These are phyloP conservation scores for Bryum argenteum DNA, from an alignment of 225 moss, liverwort and hornwort species.

Conservation along the genomic window DNA sequence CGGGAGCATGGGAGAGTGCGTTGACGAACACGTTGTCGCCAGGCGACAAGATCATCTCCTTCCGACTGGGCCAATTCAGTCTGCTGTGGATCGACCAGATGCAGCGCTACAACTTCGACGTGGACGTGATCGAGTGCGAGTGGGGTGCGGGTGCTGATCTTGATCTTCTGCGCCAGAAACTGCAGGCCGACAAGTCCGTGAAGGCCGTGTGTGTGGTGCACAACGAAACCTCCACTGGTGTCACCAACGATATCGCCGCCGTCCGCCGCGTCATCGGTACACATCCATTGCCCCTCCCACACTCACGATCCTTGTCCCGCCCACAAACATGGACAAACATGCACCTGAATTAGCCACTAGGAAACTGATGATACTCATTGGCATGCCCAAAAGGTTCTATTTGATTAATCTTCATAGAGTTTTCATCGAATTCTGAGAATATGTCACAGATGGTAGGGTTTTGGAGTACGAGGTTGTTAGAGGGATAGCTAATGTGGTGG, in stretches of 20 bases:
- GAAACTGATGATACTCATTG: no score
- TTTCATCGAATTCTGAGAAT: no score
- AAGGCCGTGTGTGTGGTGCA: conserved; percentile 88
- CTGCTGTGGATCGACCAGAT: conserved; percentile 93
- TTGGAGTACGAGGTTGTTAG: background rate
- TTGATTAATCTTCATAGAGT: no score
- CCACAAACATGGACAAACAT: no score
- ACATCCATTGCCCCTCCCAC: background rate
- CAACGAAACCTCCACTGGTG: conserved; percentile 96
- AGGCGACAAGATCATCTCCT: conserved; percentile 87
- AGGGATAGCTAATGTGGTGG: background rate
- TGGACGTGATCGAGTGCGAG: conserved; percentile 83
- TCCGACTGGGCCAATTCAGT: conserved; percentile 81
- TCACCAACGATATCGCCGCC: conserved; percentile 86
- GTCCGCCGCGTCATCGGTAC: conserved; percentile 54
- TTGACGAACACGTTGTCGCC: conserved; percentile 92
- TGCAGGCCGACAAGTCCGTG: conserved; percentile 61
- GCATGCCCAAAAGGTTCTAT: no score
- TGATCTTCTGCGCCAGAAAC: conserved; percentile 52
- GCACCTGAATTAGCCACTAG: no score
- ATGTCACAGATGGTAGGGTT: no score
- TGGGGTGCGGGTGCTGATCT: conserved; percentile 87
- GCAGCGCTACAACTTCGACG: conserved; percentile 86
- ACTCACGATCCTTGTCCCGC: no score
- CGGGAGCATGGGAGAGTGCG: conserved; percentile 97